Evolutionary conservation across 495 filamentous ascomycete genomes (phyloP).

Genomic region (Tuber microsphaerosporum): DNA sequence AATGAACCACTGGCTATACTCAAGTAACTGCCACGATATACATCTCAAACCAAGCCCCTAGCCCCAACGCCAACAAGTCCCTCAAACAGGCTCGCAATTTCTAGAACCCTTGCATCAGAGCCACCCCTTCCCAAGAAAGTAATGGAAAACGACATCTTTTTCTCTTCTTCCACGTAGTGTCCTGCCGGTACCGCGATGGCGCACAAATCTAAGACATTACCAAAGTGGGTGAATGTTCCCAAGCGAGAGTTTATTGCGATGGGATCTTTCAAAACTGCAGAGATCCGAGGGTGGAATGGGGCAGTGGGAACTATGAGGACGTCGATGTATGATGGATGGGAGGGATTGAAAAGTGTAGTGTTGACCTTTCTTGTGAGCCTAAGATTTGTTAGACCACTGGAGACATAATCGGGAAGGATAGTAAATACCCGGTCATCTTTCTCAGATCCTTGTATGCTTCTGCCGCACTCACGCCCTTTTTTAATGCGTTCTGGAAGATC

Average conservation of each 20-base stretch:
- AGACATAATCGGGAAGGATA: background rate
- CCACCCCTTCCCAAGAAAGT: slow-evolving; percentile 55
- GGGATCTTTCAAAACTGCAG: slow-evolving; percentile 53
- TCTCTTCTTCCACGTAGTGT: slow-evolving; percentile 42
- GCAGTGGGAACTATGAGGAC: slow-evolving; percentile 57
- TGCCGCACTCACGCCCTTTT: slow-evolving; percentile 48
- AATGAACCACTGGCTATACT: background rate
- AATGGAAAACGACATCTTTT: slow-evolving; percentile 55
- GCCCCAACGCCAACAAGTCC: slow-evolving; percentile 21
- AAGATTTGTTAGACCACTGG: background rate
- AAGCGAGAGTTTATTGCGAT: slow-evolving; percentile 51
- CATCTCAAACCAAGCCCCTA: slow-evolving; percentile 14
- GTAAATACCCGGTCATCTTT: slow-evolving; percentile 21
- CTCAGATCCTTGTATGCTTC: slow-evolving; percentile 51
- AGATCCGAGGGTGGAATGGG: slow-evolving; percentile 54
- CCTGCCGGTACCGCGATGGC: slow-evolving; percentile 55
- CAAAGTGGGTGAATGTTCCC: slow-evolving; percentile 58
- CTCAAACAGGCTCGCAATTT: slow-evolving; percentile 53
- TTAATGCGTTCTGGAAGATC: slow-evolving; percentile 49
- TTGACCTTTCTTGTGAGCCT: slow-evolving; percentile 29
- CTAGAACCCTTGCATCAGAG: slow-evolving; percentile 52
- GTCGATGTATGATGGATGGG: slow-evolving; percentile 46
- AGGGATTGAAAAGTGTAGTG: slow-evolving; percentile 19
- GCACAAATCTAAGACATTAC: slow-evolving; percentile 60
- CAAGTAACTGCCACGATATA: background rate